Percentiles rank a stretch among this genome's conserved stretches.
These are phyloP conservation scores for Mucor circinelloides DNA, from an alignment of 371 early-diverging fungal genomes.

Conservation along the genomic window DNA sequence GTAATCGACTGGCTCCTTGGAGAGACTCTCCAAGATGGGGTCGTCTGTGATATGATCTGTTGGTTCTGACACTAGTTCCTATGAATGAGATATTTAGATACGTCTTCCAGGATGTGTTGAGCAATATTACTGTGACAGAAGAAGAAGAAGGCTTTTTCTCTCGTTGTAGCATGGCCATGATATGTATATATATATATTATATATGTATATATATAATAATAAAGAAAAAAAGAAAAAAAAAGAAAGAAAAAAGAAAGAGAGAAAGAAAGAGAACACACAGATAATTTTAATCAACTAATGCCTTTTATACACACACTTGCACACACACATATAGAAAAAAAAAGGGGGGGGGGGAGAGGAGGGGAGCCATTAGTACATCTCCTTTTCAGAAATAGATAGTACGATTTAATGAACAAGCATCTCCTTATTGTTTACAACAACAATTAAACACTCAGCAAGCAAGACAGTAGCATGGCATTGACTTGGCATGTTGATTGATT, in stretches of 20 bases:
- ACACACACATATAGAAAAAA: neutral
- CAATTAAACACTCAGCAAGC: neutral
- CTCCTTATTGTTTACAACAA: constrained; percentile 3
- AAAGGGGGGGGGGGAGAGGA: no score
- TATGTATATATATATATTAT: neutral
- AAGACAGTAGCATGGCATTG: neutral
- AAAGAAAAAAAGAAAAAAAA: neutral
- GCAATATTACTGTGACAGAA: neutral
- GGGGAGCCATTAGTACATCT: neutral
- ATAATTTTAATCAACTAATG: no score
- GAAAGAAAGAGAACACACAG: neutral
- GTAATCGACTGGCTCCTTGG: constrained; percentile 12
- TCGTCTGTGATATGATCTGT: constrained; percentile 2
- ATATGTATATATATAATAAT: neutral
- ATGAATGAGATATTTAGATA: neutral
- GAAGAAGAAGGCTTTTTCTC: neutral
- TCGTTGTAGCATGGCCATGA: constrained; percentile 16
- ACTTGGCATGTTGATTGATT: neutral
- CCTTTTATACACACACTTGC: neutral
- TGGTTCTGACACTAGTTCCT: neutral
- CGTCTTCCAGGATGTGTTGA: no score
- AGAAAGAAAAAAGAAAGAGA: constrained; percentile 1
- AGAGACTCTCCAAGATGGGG: constrained; percentile 4
- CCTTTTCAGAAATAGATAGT: neutral
- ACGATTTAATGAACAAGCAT: neutral